Evolutionary conservation across 805 yeast species (phyloP).

Genomic region (Peterozyma xylosa): DNA sequence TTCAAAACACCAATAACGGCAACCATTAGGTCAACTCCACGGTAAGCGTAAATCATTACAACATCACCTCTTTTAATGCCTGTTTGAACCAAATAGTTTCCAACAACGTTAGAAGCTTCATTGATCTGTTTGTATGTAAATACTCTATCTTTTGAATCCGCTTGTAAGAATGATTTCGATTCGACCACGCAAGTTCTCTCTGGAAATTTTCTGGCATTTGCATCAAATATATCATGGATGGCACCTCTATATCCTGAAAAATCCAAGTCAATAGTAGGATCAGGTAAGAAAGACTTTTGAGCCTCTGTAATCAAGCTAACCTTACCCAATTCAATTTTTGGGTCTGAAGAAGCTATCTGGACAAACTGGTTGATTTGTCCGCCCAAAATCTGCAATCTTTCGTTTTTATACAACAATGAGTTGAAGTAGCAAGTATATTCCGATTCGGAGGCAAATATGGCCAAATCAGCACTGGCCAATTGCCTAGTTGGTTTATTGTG

Average conservation of each 20-base stretch:
- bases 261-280: constrained; percentile 80
- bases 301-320: constrained; percentile 63
- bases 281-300: constrained; percentile 63
- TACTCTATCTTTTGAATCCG: constrained; percentile 49
- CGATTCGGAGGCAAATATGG: constrained; percentile 35
- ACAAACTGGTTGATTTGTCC: constrained; percentile 65
- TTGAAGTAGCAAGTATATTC: constrained; percentile 55
- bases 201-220: constrained; percentile 78
- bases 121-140: constrained; percentile 86
- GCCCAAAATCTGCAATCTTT: constrained; percentile 59
- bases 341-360: constrained; percentile 25
- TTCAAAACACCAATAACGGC: constrained; percentile 97
- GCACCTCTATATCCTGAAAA: constrained; percentile 93
- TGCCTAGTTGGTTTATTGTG: constrained; percentile 30
- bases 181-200: constrained; percentile 89
- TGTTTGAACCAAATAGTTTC: constrained; percentile 72
- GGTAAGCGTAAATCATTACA: constrained; percentile 94
- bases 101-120: constrained; percentile 88
- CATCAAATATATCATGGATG: constrained; percentile 90
- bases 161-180: constrained; percentile 63
- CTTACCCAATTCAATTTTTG: constrained; percentile 42
- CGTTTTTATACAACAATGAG: constrained; percentile 61
- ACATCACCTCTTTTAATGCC: constrained; percentile 91
- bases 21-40: constrained; percentile 95
- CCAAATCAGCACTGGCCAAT: constrained; percentile 49